Evolutionary conservation across 768 basidiomycete genomes (phyloP).

Genomic region (Amyloporia xantha): DNA sequence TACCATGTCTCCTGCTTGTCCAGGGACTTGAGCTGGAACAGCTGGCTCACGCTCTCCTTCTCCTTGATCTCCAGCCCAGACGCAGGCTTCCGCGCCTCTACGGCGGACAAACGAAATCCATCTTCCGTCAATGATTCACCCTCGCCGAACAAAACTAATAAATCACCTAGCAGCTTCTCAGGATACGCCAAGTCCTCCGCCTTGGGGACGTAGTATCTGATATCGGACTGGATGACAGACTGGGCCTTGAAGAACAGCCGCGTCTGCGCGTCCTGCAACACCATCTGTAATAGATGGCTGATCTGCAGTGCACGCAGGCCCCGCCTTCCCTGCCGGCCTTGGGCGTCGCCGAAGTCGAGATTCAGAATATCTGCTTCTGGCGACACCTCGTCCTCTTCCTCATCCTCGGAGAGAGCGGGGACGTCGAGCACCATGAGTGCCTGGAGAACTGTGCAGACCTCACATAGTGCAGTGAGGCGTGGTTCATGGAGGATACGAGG

Average conservation of each 20-base stretch:
- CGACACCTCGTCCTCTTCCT: constrained; percentile 24
- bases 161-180: constrained; percentile 66
- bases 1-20: constrained; percentile 87
- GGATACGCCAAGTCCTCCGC: constrained; percentile 83
- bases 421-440: constrained; percentile 94
- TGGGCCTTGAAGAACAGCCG: constrained; percentile 95
- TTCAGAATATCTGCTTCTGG: constrained; percentile 30
- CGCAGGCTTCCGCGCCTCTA: constrained; percentile 41
- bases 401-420: constrained; percentile 30
- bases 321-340: constrained; percentile 21
- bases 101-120: background rate
- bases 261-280: constrained; percentile 95
- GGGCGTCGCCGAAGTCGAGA: constrained; percentile 31
- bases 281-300: constrained; percentile 76
- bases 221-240: constrained; percentile 82
- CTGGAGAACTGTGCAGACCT: constrained; percentile 93
- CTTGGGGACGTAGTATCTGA: constrained; percentile 74
- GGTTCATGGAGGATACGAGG: constrained; percentile 94
- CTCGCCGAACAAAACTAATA: constrained; percentile 1
- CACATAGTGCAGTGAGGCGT: constrained; percentile 79
- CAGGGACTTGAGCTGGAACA: constrained; percentile 65
- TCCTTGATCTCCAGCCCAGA: constrained; percentile 47
- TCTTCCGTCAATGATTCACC: no score
- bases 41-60: constrained; percentile 60
- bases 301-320: constrained; percentile 66